Percentiles rank a stretch among this genome's conserved stretches.
These are phyloP conservation scores for Collybia sordida DNA, from an alignment of 768 basidiomycete genomes.

Conservation along the genomic window DNA sequence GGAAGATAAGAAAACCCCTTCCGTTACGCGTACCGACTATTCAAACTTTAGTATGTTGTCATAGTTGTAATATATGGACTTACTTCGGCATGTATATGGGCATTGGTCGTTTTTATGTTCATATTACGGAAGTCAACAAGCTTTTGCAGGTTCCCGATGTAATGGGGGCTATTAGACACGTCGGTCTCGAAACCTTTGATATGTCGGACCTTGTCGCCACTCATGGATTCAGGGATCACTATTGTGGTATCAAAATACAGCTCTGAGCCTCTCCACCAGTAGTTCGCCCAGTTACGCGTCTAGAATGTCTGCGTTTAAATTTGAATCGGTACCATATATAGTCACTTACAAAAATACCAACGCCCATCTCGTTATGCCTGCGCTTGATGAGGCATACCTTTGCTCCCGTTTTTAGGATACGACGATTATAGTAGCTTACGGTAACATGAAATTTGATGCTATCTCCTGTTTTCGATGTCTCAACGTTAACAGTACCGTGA, in stretches of 20 bases:
- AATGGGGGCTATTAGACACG: slow-evolving; percentile 37
- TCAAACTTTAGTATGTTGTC: neutral
- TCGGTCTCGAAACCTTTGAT: slow-evolving; percentile 45
- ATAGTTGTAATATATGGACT: slow-evolving; percentile 6
- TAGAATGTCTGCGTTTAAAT: neutral
- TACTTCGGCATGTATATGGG: slow-evolving; percentile 32
- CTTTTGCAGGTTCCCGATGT: slow-evolving; percentile 30
- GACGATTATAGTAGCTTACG: slow-evolving; percentile 16
- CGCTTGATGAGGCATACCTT: slow-evolving; percentile 30
- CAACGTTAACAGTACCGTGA: slow-evolving; percentile 23
- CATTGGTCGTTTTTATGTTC: slow-evolving; percentile 33
- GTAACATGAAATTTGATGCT: slow-evolving; percentile 23
- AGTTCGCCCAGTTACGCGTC: slow-evolving; percentile 6
- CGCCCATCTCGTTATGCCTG: slow-evolving; percentile 23
- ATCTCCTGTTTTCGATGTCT: slow-evolving; percentile 21
- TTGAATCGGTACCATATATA: neutral
- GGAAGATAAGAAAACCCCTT: slow-evolving; percentile 18
- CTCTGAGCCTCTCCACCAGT: neutral
- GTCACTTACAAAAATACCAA: slow-evolving; percentile 35
- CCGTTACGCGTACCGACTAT: slow-evolving; percentile 20
- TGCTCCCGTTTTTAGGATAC: slow-evolving; percentile 19
- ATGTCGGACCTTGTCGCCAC: slow-evolving; percentile 15
- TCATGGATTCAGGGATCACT: slow-evolving; percentile 31
- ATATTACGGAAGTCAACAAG: slow-evolving; percentile 36
- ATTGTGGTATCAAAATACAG: slow-evolving; percentile 32